phyloP scores from a whole-genome alignment of 1,284 basidiomycete species.

The Sutorius eximius region DNA sequence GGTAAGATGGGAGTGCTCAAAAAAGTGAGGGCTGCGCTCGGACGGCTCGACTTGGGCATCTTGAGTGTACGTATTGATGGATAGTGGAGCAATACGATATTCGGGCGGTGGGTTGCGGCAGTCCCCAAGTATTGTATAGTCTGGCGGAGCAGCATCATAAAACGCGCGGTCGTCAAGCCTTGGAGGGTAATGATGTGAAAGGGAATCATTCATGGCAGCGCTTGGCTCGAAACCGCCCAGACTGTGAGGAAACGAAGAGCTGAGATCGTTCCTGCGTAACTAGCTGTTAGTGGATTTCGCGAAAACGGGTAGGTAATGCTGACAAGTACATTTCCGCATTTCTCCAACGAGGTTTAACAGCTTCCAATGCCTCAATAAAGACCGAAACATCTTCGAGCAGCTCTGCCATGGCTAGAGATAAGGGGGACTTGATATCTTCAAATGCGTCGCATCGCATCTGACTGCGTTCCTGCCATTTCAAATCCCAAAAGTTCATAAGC shows the following conservation, averaged over 20 bases:
- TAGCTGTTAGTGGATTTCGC: constrained; percentile 7
- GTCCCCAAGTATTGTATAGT: constrained; percentile 15
- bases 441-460: constrained; percentile 28
- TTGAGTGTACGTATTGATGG: constrained; percentile 12
- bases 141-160: constrained; percentile 10
- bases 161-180: constrained; percentile 11
- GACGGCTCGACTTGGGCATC: constrained; percentile 12
- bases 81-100: constrained; percentile 13
- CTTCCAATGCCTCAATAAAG: constrained; percentile 43
- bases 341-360: constrained; percentile 43
- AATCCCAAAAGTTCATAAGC: constrained; percentile 49
- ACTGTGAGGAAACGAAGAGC: constrained; percentile 29
- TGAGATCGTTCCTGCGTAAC: constrained; percentile 26
- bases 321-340: constrained; percentile 45
- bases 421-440: constrained; percentile 44
- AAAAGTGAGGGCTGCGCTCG: constrained; percentile 24
- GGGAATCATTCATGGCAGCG: constrained; percentile 10
- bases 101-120: constrained; percentile 13
- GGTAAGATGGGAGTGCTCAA: constrained; percentile 31
- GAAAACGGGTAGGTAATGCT: constrained; percentile 23
- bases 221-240: constrained; percentile 29
- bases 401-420: constrained; percentile 40
- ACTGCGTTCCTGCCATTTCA: constrained; percentile 45
- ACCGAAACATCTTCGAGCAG: constrained; percentile 42
- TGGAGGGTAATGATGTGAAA: constrained; percentile 6